Evolutionary conservation across 202 grass and related monocot species (phyloP).

Genomic region (Eragrostis tef): DNA sequence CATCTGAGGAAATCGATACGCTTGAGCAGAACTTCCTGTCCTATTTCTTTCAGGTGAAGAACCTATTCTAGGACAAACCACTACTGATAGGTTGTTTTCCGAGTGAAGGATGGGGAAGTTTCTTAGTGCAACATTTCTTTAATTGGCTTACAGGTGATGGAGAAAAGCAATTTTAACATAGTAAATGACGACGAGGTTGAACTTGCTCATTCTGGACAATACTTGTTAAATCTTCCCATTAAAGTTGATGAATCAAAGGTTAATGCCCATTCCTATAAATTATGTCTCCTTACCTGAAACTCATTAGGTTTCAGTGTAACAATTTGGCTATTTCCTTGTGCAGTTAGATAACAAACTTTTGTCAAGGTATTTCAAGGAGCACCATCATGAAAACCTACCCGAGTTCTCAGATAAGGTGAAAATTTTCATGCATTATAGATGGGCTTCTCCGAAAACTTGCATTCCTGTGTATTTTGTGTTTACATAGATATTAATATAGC

Average conservation of each 20-base stretch:
- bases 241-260: slow-evolving; percentile 98
- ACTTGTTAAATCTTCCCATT: slow-evolving; percentile 93
- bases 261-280: neutral
- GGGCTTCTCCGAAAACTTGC: slow-evolving; percentile 14
- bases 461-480: too few species aligned
- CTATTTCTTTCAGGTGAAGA: slow-evolving; percentile 77
- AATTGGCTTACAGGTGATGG: slow-evolving; percentile 68
- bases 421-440: slow-evolving; percentile 7
- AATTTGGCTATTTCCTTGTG: slow-evolving; percentile 41
- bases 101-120: neutral
- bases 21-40: slow-evolving; percentile 92
- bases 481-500: too few species aligned
- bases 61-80: slow-evolving; percentile 27
- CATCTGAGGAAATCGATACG: slow-evolving; percentile 63
- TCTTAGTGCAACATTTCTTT: slow-evolving; percentile 32
- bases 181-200: slow-evolving; percentile 90
- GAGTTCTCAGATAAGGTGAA: slow-evolving; percentile 89
- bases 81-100: neutral
- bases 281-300: neutral
- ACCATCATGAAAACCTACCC: slow-evolving; percentile 79
- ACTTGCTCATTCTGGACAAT: slow-evolving; percentile 85
- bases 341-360: slow-evolving; percentile 89
- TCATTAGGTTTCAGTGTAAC: slow-evolving; percentile 2
- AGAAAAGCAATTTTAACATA: slow-evolving; percentile 99
- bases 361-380: slow-evolving; percentile 86